These are phyloP conservation scores for Cytospora leucostoma DNA, from an alignment of 2,329 filamentous ascomycete genomes.

Conservation along the genomic window DNA sequence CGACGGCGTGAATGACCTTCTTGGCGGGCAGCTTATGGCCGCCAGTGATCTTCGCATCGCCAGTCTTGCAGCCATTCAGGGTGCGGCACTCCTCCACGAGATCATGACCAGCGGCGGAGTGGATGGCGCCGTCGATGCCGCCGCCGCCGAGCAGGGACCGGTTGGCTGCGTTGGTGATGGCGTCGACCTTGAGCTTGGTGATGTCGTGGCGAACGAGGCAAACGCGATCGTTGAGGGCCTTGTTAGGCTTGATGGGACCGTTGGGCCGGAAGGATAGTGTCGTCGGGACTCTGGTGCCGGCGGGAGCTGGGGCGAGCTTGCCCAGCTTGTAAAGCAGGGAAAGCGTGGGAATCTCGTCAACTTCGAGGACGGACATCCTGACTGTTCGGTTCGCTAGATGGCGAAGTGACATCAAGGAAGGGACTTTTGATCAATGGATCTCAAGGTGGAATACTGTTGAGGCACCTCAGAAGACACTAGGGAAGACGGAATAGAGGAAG, in stretches of 20 bases:
- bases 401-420: neutral
- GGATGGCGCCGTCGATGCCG: conserved; percentile 90
- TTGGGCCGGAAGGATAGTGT: conserved; percentile 32
- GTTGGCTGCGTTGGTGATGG: conserved; percentile 95
- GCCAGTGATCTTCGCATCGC: conserved; percentile 78
- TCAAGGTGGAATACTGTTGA: neutral
- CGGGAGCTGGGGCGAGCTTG: conserved; percentile 43
- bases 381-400: conserved; percentile 3
- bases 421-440: neutral
- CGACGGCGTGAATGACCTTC: conserved; percentile 87
- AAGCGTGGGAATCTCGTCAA: conserved; percentile 63
- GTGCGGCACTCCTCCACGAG: conserved; percentile 71
- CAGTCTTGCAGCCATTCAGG: conserved; percentile 73
- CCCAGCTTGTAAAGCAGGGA: conserved; percentile 64
- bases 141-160: conserved; percentile 75
- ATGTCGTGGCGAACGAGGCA: conserved; percentile 76
- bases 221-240: conserved; percentile 68
- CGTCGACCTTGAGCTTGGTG: conserved; percentile 74
- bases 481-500: neutral
- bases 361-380: conserved; percentile 44
- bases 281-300: conserved; percentile 24
- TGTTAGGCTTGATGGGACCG: conserved; percentile 40
- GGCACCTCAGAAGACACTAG: neutral
- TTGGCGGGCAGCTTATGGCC: conserved; percentile 75
- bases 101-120: conserved; percentile 71